phyloP scores from a whole-genome alignment of 805 yeast genomes.

The Saturnispora hagleri region DNA sequence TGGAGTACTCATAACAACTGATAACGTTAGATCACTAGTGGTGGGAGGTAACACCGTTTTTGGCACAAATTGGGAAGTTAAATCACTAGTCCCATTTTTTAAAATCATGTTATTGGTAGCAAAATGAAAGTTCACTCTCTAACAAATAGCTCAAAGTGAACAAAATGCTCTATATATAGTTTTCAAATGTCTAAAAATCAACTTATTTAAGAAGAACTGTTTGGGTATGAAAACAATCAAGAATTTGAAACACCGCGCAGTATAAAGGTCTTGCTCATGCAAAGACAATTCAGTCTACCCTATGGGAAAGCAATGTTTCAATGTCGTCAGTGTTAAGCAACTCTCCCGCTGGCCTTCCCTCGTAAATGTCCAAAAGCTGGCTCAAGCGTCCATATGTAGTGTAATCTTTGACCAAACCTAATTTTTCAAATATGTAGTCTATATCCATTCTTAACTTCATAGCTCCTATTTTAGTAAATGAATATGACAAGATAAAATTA shows the following conservation, averaged over 20 bases:
- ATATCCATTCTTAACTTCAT: constrained; percentile 27
- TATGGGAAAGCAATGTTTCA: neutral
- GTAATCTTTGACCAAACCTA: constrained; percentile 18
- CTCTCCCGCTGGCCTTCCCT: neutral
- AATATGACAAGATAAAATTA: constrained; percentile 30
- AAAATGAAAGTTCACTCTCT: neutral
- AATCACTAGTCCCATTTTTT: neutral
- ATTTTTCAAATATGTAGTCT: constrained; percentile 22
- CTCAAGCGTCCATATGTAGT: constrained; percentile 16
- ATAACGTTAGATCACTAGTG: neutral
- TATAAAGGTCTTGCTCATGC: neutral
- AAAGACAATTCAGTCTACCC: neutral
- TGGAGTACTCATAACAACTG: neutral
- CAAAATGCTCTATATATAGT: neutral
- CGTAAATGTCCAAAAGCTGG: neutral
- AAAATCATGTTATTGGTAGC: neutral
- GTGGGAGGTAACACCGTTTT: neutral
- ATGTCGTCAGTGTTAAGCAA: neutral
- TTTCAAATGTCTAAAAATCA: neutral
- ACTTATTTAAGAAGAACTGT: neutral
- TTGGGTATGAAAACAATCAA: neutral
- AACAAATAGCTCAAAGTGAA: neutral
- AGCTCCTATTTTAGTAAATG: constrained; percentile 30
- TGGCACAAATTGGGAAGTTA: neutral
- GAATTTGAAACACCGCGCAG: neutral